Base-by-base conservation (phyloP, 805 yeast species). In the Pachysolen tannophilus region DNA sequence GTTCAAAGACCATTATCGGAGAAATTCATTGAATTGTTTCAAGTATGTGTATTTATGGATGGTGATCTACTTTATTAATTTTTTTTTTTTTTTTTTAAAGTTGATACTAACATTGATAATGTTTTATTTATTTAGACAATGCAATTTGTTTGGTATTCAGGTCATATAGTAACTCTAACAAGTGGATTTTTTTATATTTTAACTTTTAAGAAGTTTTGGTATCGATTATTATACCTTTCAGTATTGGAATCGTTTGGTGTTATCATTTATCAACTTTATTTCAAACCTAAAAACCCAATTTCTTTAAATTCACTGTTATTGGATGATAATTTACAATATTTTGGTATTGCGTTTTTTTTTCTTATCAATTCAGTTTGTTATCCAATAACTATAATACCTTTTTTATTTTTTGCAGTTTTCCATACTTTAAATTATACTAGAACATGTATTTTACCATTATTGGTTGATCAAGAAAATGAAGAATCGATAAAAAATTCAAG, bases 131-230 rank as follows among this genome's bases (percentile, higher is more conserved):
- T 44, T 14, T 50, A 69, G 56, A 65, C 78, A 11, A 54, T 72
- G 38, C 88, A 84, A 56, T 82, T 82, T 46, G 77, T 74, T 5
- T 87, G 95, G 95, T 83, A 83, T 54, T 48, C 53, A 9, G 80
- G 82, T 30, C 82, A 78, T 45, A 54, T 61, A n/a, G 43, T 60
- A 31, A 74, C 74, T 4, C 53, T 75, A 15, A 19, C 57, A 8
- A 63, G 63, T 33, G 54, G 62, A 32, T 9, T 36, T 8, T 27
- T 31, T 18, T 36, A 36, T 19, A 6, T n/a, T n/a, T n/a, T n/a
- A n/a, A n/a, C n/a, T n/a, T n/a, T n/a, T n/a, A n/a, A n/a, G n/a
- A n/a, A n/a, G n/a, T n/a, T 23, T 36, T 68, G 79, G 62, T 84
- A 84, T 61, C 67, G 72, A 33, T 46, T 70, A 37, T 67, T 81